Evolutionary conservation across 495 filamentous ascomycete genomes (phyloP), one percentile per base, ranked within the genome.

Genomic region (Penicillium waksmanii): DNA sequence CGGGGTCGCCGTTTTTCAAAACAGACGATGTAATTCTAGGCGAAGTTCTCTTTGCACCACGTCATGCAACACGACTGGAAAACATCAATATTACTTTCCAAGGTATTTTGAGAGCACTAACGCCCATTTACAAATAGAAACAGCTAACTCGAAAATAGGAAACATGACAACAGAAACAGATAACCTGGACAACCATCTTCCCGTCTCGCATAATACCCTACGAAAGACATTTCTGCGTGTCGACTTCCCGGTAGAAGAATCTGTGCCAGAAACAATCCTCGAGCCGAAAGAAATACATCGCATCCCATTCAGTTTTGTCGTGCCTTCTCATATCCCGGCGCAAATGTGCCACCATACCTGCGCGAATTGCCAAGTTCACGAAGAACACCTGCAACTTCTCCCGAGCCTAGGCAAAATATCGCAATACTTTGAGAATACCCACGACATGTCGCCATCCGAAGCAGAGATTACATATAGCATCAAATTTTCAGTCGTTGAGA

Each of bases 331-430:
- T 33, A 35, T 60, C 7, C 58, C 58, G 11, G 47, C 51, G 1
- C 58, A 60, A 15, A 47, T 52, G 11, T 55, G 58, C 42, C 21
- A 44, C 17, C 58, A 60, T 4, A 17, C 33, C 40, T 60, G 58
- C 52, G 33, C 12, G 31, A 49, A 60, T 27, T 13, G 21, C 23
- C 42, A 55, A 19, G 19, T 55, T 21, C 46, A 51, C n/a, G 21
- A 55, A 12, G 51, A 60, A 60, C 58, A 60, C n/a, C 44, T 60
- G 5, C 51, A 46, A 5, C 43, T 55, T 4, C 58, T 52, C 12
- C 21, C 52, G 21, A 55, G 44, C 49, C 44, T 60, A 10, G 27
- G 44, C 35, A 21, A 50, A n/a, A 34, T 35, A 7, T 23, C 13
- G 2, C 34, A 33, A 12, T 43, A 55, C 11, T 35, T 18, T 4